A percentile compares a stretch with the other conserved stretches of the same genome.
phyloP scores from a whole-genome alignment of 139 green algal species.

The Spirogloea muscicola region DNA sequence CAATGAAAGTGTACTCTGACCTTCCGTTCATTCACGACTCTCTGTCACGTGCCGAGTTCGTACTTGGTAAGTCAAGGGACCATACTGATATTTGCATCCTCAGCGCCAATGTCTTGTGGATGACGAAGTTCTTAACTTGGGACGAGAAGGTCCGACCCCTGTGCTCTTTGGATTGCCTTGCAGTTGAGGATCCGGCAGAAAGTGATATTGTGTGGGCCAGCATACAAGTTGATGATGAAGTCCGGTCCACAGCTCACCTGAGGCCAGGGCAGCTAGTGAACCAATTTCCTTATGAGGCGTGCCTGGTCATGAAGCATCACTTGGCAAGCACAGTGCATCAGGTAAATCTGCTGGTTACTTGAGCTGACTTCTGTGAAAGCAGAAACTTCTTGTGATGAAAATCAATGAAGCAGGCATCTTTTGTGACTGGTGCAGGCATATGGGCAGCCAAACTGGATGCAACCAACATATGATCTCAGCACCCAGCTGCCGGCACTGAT shows the following conservation, averaged over 20 bases:
- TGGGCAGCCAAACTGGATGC: constrained; percentile 13
- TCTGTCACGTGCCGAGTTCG: neutral
- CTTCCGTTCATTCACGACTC: neutral
- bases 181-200: constrained; percentile 30
- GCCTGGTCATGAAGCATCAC: constrained; percentile 48
- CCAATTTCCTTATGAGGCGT: constrained; percentile 44
- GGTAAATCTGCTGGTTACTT: constrained; percentile 1
- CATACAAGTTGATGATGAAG: constrained; percentile 35
- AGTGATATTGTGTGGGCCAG: constrained; percentile 37
- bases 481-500: constrained; percentile 31
- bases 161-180: neutral
- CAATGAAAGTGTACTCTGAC: neutral
- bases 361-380: neutral
- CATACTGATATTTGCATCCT: neutral
- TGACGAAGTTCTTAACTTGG: neutral
- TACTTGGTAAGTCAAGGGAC: constrained; percentile 11
- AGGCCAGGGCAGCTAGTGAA: constrained; percentile 23
- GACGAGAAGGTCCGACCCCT: neutral
- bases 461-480: constrained; percentile 38
- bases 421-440: constrained; percentile 19
- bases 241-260: neutral
- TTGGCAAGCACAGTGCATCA: constrained; percentile 32
- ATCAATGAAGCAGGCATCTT: too few species aligned
- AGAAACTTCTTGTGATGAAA: too few species aligned
- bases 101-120: neutral